Conservation (phyloP, 768 basidiomycete species). For the Heimioporus sp. region DNA sequence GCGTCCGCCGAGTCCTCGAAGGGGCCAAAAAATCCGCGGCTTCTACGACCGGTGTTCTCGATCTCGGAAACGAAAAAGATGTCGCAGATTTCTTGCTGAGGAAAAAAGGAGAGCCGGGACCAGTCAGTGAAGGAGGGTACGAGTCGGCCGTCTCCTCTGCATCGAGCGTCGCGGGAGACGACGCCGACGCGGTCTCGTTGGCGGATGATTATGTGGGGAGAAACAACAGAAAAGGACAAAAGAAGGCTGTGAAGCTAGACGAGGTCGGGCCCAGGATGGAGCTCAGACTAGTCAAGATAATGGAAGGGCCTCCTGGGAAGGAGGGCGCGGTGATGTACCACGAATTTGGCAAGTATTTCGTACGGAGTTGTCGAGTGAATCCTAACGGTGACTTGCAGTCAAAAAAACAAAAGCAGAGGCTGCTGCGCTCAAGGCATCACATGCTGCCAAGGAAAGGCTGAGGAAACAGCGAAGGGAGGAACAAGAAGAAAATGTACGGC, state of each 20-base stretch:
- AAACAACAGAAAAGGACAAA: slow-evolving; percentile 89
- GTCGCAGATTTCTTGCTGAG: slow-evolving; percentile 93
- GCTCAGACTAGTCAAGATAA: slow-evolving; percentile 87
- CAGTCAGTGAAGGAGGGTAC: slow-evolving; percentile 61
- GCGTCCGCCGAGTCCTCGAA: slow-evolving; percentile 84
- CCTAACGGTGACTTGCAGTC: slow-evolving; percentile 46
- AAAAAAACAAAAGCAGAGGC: slow-evolving; percentile 85
- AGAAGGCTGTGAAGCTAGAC: slow-evolving; percentile 86
- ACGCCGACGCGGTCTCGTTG: slow-evolving; percentile 74
- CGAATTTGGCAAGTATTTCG: slow-evolving; percentile 70
- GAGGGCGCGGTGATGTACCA: slow-evolving; percentile 94
- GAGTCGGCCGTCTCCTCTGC: slow-evolving; percentile 81
- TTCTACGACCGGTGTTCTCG: slow-evolving; percentile 47
- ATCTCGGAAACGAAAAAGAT: slow-evolving; percentile 89
- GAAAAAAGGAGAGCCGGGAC: slow-evolving; percentile 57
- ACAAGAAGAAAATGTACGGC: slow-evolving; percentile 86
- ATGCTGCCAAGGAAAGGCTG: slow-evolving; percentile 73
- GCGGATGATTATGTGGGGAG: slow-evolving; percentile 94
- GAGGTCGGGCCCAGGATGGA: slow-evolving; percentile 98
- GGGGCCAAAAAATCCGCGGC: slow-evolving; percentile 38
- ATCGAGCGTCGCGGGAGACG: slow-evolving; percentile 82
- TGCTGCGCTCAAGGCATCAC: slow-evolving; percentile 63
- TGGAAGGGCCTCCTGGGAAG: slow-evolving; percentile 90
- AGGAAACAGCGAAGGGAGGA: slow-evolving; percentile 80
- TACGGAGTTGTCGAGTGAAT: background rate